Percentiles rank a stretch among this genome's conserved stretches.
phyloP scores from a whole-genome alignment of 1,284 basidiomycete genomes.

The Polyporus tsugae region DNA sequence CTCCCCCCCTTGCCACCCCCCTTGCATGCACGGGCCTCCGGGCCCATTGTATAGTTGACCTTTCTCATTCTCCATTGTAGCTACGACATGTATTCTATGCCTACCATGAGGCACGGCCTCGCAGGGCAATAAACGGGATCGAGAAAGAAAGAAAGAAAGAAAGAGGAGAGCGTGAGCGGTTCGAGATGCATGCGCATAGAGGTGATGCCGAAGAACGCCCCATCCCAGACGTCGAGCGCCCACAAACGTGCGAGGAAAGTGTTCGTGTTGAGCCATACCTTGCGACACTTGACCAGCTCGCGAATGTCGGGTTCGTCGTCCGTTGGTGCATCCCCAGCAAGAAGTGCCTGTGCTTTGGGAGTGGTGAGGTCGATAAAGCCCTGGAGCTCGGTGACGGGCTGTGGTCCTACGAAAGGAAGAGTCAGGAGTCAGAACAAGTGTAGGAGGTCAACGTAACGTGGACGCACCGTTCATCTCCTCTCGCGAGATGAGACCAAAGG shows the following conservation, averaged over 20 bases:
- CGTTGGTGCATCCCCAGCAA: constrained; percentile 13
- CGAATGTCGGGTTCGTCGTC: constrained; percentile 5
- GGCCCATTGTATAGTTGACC: too few relatives aligned
- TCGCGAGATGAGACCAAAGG: constrained; percentile 21
- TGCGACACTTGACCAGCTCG: constrained; percentile 12
- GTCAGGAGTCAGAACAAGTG: background rate
- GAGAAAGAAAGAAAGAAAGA: too few relatives aligned
- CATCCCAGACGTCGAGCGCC: constrained; percentile 23
- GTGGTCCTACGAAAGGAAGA: background rate
- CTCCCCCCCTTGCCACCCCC: too few relatives aligned
- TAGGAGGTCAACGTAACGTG: background rate
- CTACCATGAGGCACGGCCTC: too few relatives aligned
- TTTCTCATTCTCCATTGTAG: too few relatives aligned
- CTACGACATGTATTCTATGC: too few relatives aligned
- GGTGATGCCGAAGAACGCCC: constrained; percentile 21
- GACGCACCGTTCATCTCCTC: constrained; percentile 27
- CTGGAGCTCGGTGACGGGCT: background rate
- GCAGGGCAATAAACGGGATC: too few relatives aligned
- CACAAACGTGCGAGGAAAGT: constrained; percentile 25
- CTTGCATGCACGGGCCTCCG: too few relatives aligned
- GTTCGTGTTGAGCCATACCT: constrained; percentile 26
- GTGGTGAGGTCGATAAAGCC: background rate
- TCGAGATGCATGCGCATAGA: constrained; percentile 24
- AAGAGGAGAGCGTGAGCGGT: constrained; percentile 19
- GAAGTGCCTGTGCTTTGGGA: constrained; percentile 5